Evolutionary conservation across 805 yeast genomes (phyloP).

Genomic region (Alloascoidea africana): DNA sequence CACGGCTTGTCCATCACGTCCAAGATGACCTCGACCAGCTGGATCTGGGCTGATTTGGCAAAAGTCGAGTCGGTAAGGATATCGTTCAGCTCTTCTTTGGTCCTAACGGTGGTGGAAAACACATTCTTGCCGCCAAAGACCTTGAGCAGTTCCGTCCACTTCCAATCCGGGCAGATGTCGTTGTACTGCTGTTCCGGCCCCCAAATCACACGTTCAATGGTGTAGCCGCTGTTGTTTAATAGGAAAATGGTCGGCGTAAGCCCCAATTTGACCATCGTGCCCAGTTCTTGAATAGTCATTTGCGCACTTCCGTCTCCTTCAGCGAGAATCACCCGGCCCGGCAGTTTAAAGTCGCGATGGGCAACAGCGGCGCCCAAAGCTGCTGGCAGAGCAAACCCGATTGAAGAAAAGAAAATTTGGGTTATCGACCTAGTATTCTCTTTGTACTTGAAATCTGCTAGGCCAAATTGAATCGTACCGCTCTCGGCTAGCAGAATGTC

Average conservation of each 20-base stretch:
- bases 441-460: slow-evolving; percentile 54
- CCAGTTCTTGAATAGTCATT: slow-evolving; percentile 81
- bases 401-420: slow-evolving; percentile 70
- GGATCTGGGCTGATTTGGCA: slow-evolving; percentile 20
- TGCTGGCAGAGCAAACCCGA: slow-evolving; percentile 82
- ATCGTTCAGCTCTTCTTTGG: slow-evolving; percentile 22
- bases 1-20: slow-evolving; percentile 50
- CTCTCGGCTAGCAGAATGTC: slow-evolving; percentile 74
- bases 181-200: slow-evolving; percentile 70
- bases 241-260: slow-evolving; percentile 58
- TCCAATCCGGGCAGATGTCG: slow-evolving; percentile 71
- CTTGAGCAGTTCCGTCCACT: slow-evolving; percentile 56
- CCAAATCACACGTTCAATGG: slow-evolving; percentile 75
- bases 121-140: slow-evolving; percentile 34
- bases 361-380: slow-evolving; percentile 75
- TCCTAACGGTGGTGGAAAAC: slow-evolving; percentile 20
- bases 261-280: slow-evolving; percentile 42
- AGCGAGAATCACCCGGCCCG: slow-evolving; percentile 47
- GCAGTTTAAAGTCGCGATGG: slow-evolving; percentile 10
- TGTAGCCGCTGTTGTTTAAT: slow-evolving; percentile 77
- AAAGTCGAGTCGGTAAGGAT: slow-evolving; percentile 22
- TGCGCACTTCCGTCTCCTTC: slow-evolving; percentile 95
- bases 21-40: slow-evolving; percentile 44
- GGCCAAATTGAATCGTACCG: slow-evolving; percentile 68
- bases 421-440: slow-evolving; percentile 28